phyloP scores from a whole-genome alignment of 225 moss, liverwort and hornwort genomes.

The Sphagnum contortum region DNA sequence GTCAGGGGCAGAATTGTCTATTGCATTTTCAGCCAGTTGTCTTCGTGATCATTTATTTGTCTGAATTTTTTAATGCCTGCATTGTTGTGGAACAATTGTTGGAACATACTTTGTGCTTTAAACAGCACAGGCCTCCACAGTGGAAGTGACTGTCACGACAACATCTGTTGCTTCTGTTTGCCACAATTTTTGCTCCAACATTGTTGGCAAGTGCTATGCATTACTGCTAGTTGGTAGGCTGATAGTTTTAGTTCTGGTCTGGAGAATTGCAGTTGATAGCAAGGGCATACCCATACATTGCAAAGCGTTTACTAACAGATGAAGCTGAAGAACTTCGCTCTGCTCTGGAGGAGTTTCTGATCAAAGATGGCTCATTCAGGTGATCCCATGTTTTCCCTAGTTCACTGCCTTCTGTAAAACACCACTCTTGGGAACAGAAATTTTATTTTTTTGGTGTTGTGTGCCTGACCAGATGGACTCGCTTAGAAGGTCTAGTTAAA shows the following conservation, averaged over 20 bases:
- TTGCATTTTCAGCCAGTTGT: too few relatives aligned
- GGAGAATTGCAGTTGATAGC: conserved; percentile 44
- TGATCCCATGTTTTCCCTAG: not conserved
- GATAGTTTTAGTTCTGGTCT: conserved; percentile 5
- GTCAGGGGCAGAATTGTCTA: too few relatives aligned
- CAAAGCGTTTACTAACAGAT: conserved; percentile 58
- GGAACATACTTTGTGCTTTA: too few relatives aligned
- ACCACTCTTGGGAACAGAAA: not conserved
- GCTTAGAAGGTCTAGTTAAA: conserved; percentile 51
- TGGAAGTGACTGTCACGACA: too few relatives aligned
- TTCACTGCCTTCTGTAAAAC: not conserved
- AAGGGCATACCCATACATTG: conserved; percentile 62
- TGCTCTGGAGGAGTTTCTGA: conserved; percentile 56
- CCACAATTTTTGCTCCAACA: too few relatives aligned
- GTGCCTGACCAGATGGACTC: conserved; percentile 34
- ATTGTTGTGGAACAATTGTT: too few relatives aligned
- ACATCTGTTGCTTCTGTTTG: too few relatives aligned
- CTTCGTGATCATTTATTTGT: too few relatives aligned
- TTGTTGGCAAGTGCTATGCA: too few relatives aligned
- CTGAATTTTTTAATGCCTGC: too few relatives aligned
- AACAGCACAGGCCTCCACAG: too few relatives aligned
- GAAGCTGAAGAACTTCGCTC: conserved; percentile 59
- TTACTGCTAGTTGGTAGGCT: not conserved
- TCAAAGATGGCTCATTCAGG: conserved; percentile 67
- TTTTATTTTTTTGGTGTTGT: not conserved